These are phyloP conservation scores for Gremmenia infestans DNA, from an alignment of 2,329 filamentous ascomycete genomes.

Conservation along the genomic window DNA sequence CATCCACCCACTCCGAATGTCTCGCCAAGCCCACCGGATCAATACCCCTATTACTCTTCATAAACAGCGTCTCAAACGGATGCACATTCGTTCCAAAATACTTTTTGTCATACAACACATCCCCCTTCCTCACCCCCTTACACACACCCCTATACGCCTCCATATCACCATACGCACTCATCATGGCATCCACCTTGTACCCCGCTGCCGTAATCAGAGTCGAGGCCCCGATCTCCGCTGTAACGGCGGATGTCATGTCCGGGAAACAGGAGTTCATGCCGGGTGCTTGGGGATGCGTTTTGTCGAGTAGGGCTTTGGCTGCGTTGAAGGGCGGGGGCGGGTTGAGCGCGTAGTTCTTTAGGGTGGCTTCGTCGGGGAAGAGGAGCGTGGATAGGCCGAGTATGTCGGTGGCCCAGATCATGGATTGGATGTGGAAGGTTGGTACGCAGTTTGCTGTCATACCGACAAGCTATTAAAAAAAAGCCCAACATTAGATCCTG, in stretches of 20 bases:
- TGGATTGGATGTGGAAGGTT: constrained; percentile 26
- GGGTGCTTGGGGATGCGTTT: neutral
- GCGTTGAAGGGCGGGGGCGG: neutral
- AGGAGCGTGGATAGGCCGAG: constrained; percentile 23
- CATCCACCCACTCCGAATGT: constrained; percentile 21
- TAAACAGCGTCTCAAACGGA: constrained; percentile 27
- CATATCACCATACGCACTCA: constrained; percentile 22
- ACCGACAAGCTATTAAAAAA: constrained; percentile 21
- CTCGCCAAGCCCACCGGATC: constrained; percentile 14
- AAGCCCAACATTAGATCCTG: constrained; percentile 4
- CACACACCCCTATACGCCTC: constrained; percentile 11
- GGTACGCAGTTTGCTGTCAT: constrained; percentile 28
- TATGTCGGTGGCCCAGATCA: constrained; percentile 29
- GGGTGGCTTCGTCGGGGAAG: constrained; percentile 14
- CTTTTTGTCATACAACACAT: constrained; percentile 18
- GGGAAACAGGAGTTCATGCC: constrained; percentile 27
- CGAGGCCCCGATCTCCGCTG: constrained; percentile 22
- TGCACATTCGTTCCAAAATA: constrained; percentile 27
- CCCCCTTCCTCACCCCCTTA: constrained; percentile 12
- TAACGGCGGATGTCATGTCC: constrained; percentile 17
- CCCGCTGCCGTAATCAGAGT: constrained; percentile 20
- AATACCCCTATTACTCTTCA: constrained; percentile 26
- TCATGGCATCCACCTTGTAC: constrained; percentile 25
- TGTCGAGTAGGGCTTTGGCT: neutral
- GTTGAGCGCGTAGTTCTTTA: constrained; percentile 6